Percentiles rank a stretch among this genome's conserved stretches.
Evolutionary conservation across 495 filamentous ascomycete genomes (phyloP).

Genomic region (Lepraria neglecta): DNA sequence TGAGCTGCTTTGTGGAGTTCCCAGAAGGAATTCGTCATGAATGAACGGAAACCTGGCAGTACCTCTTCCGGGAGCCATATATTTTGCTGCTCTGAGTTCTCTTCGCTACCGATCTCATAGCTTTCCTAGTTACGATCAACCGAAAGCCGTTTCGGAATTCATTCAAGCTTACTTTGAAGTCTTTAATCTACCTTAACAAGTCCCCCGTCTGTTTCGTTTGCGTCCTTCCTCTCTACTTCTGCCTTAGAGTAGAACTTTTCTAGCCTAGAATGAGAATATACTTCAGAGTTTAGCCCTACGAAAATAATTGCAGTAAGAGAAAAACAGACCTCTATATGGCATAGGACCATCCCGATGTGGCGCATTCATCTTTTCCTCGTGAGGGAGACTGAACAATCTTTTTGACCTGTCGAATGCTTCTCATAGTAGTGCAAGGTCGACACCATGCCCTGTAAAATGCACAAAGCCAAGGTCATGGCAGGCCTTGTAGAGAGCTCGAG

Average conservation of each 20-base stretch:
- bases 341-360: constrained; percentile 53
- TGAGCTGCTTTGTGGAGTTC: constrained; percentile 41
- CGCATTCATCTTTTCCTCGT: constrained; percentile 45
- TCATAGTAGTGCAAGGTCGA: constrained; percentile 40
- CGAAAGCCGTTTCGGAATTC: not conserved
- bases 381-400: constrained; percentile 41
- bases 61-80: constrained; percentile 54
- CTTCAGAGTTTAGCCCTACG: constrained; percentile 22
- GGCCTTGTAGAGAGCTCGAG: constrained; percentile 44
- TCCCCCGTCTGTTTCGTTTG: constrained; percentile 34
- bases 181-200: constrained; percentile 7
- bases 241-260: constrained; percentile 58
- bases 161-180: constrained; percentile 26
- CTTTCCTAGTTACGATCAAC: constrained; percentile 40
- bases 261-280: constrained; percentile 56
- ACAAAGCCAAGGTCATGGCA: constrained; percentile 53
- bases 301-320: not conserved
- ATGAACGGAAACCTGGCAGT: constrained; percentile 52
- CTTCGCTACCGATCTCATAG: constrained; percentile 57
- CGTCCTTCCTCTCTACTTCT: constrained; percentile 38
- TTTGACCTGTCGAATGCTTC: constrained; percentile 49
- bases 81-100: constrained; percentile 49
- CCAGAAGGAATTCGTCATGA: constrained; percentile 52
- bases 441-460: constrained; percentile 49
- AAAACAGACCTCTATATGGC: constrained; percentile 39